These are phyloP conservation scores for Brasenia schreberi DNA, from an alignment of 164 flowering plant genomes.

Conservation along the genomic window DNA sequence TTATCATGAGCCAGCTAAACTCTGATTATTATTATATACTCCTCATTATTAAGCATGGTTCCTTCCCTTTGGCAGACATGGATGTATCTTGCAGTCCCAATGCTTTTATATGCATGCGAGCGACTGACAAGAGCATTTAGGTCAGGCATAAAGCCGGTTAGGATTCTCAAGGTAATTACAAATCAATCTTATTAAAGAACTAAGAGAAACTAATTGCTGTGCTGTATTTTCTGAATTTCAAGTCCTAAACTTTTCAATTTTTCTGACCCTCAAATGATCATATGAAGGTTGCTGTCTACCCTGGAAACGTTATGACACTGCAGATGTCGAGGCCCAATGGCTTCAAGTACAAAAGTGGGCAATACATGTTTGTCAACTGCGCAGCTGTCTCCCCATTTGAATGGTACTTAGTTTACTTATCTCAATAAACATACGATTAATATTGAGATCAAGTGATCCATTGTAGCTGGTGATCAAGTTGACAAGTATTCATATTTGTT, in stretches of 20 bases:
- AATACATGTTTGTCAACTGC: constrained; percentile 47
- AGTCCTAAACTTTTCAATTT: neutral
- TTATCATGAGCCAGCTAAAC: neutral
- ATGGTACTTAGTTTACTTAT: constrained; percentile 16
- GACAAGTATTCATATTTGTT: too few species aligned
- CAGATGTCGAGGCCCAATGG: constrained; percentile 45
- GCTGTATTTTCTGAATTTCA: neutral
- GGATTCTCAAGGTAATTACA: constrained; percentile 27
- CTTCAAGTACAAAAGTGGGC: constrained; percentile 42
- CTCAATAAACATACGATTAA: too few species aligned
- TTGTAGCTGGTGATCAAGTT: too few species aligned
- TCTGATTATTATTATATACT: neutral
- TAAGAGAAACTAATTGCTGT: neutral
- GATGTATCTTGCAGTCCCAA: constrained; percentile 38
- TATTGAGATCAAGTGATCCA: too few species aligned
- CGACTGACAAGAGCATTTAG: constrained; percentile 32
- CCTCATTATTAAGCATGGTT: neutral
- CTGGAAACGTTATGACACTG: constrained; percentile 34
- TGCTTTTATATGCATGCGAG: constrained; percentile 29
- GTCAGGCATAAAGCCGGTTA: constrained; percentile 33
- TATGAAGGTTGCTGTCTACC: constrained; percentile 36
- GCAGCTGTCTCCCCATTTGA: constrained; percentile 42
- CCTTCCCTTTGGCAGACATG: constrained; percentile 25
- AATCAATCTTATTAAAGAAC: neutral
- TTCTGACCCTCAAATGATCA: neutral